Percentiles rank a stretch among this genome's conserved stretches.
phyloP scores from a whole-genome alignment of 2,329 filamentous ascomycete genomes.

The Zelopaecilomyces penicillatus region DNA sequence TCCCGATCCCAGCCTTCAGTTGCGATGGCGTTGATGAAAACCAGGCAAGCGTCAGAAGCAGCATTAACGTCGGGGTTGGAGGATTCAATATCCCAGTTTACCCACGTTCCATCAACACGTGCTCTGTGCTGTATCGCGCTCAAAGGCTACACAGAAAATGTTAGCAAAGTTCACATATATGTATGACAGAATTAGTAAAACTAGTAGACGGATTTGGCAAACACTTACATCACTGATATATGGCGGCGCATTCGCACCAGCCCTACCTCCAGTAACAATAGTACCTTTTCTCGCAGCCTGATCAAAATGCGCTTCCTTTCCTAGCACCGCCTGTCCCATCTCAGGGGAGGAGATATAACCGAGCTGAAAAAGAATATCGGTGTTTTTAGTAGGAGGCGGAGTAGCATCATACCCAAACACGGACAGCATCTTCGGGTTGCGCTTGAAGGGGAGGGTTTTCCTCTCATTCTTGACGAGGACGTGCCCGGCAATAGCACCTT shows the following conservation, averaged over 20 bases:
- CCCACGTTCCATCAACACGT: slow-evolving; percentile 43
- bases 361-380: slow-evolving; percentile 34
- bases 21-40: slow-evolving; percentile 72
- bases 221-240: slow-evolving; percentile 40
- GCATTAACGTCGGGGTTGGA: slow-evolving; percentile 26
- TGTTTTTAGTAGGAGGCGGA: slow-evolving; percentile 37
- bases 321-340: slow-evolving; percentile 36
- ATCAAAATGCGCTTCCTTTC: slow-evolving; percentile 35
- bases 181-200: no score
- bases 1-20: slow-evolving; percentile 67
- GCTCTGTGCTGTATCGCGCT: slow-evolving; percentile 49
- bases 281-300: slow-evolving; percentile 44
- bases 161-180: neutral
- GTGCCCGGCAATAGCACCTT: slow-evolving; percentile 53
- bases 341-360: slow-evolving; percentile 39
- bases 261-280: slow-evolving; percentile 43
- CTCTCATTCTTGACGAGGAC: slow-evolving; percentile 70
- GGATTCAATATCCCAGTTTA: slow-evolving; percentile 39
- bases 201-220: neutral
- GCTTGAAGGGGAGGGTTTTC: slow-evolving; percentile 52
- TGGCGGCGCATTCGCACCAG: slow-evolving; percentile 40
- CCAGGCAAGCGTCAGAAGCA: slow-evolving; percentile 57
- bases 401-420: slow-evolving; percentile 59
- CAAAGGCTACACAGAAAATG: slow-evolving; percentile 34
- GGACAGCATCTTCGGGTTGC: slow-evolving; percentile 46